Evolutionary conservation across 805 yeast species (phyloP), one percentile per base, ranked within the genome.

Genomic region (Wickerhamiella qilinensis): DNA sequence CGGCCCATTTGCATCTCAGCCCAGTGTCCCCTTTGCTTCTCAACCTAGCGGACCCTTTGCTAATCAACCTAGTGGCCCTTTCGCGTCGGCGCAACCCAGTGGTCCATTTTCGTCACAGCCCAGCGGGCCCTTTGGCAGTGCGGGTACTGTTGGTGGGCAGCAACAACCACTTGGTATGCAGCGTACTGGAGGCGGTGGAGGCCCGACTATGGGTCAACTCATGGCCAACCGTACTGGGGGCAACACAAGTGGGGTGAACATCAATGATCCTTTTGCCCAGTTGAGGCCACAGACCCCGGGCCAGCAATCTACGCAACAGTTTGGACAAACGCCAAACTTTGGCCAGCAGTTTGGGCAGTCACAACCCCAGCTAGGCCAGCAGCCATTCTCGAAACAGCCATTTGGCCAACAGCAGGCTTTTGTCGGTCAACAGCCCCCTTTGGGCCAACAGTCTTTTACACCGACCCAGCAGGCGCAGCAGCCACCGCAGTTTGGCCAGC

Each of bases 61-160:
- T n/a, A 36, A 43, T 17, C 46, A 42, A 33, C 34, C 36, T 11
- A 39, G 47, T 9, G 49, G 46, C n/a, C 48, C 47, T 4, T 42
- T 46, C 44, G 40, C 38, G 18, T 46, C 38, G 27, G 15, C 35
- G 17, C 46, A 42, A 31, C 41, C 30, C 9, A 42, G 42, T 18
- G 40, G 40, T 7, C 39, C 34, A 20, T 24, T 36, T 9, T 43
- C 25, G 17, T 44, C 37, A 24, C 50, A 41, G 30, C 49, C 42
- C 8, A 37, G 44, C 14, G 44, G 43, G 3, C 38, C 38, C 3
- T 42, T 38, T 35, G 35, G 37, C 15, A 35, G 39, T 21, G 38
- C 30, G 20, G 45, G 40, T 33, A 28, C 34, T 9, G 35, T 47
- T 8, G 46, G 44, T 33, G 45, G 38, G 30, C 53, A 43, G 38